These are phyloP conservation scores for cucumber (Cucumis sativus) DNA, from an alignment of 306 rosid genomes.

Conservation along the genomic window Cucumber_9930_V3 NC_026656.2:13114001-13114500, in stretches of 20 bases:
- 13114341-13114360: constrained; percentile 46
- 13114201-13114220: constrained; percentile 48
- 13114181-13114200: constrained; percentile 17
- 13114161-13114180: neutral
- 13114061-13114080: constrained; percentile 25
- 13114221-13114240: constrained; percentile 42
- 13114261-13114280: constrained; percentile 47
- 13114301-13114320: constrained; percentile 36
- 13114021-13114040: constrained; percentile 21
- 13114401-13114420: constrained; percentile 39
- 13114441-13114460: too few species aligned
- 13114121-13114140: constrained; percentile 44
- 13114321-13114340: constrained; percentile 43
- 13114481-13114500: too few species aligned
- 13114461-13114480: too few species aligned
- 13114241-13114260: constrained; percentile 48
- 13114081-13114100: constrained; percentile 37
- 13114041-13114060: constrained; percentile 30
- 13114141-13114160: constrained; percentile 39
- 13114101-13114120: constrained; percentile 58
- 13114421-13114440: constrained; percentile 34
- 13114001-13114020: constrained; percentile 40
- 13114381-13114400: constrained; percentile 6
- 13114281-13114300: constrained; percentile 42
- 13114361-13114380: constrained; percentile 37